Base-by-base conservation (phyloP, 2,329 filamentous ascomycete genomes). In the Exophiala spinifera region DNA sequence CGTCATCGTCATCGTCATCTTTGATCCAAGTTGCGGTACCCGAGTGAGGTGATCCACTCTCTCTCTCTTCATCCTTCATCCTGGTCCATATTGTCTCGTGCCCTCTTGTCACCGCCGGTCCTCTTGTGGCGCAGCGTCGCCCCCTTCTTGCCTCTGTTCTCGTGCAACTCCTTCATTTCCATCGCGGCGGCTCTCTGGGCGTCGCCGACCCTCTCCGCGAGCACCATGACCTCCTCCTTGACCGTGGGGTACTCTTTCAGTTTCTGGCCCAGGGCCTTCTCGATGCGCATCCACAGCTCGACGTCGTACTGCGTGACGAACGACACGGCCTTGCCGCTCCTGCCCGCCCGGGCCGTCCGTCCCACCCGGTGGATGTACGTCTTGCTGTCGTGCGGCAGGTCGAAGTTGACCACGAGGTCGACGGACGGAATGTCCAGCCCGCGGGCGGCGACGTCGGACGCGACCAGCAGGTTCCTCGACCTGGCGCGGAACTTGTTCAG, bases 311-410 rank as follows among this genome's bases (percentile, higher is more conserved):
- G 91, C 0, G 89, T 95, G 4, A 94, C 86, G 3, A 96, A 72
- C 48, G 79, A 89, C 44, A 96, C 80, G 7, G 91, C 90, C 51
- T 88, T 82, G 46, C 91, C 91, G 1, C 86, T 87, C 69, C 91
- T 91, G 17, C 91, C 91, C 0, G 90, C 90, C 69, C 90, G 82
- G 0, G 90, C 91, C 1, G 90, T 95, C 61, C 91, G 86, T 17
- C 91, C 91, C 1, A 95, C 90, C 47, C 91, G 82, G 72, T 95
- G 90, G 31, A 95, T 87, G 65, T 95, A 95, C 0, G 91, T 96
- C 73, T 95, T 95, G 64, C 84, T 88, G 71, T 95, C 89, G 23
- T 84, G 81, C 0, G 91, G 89, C 2, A 95, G 73, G 66, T 95
- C 90, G 62, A 86, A 88, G 72, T 96, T 96, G 62, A 95, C 71